Conservation (phyloP, 805 yeast genomes). For the Wickerhamomyces strasburgensis region DNA sequence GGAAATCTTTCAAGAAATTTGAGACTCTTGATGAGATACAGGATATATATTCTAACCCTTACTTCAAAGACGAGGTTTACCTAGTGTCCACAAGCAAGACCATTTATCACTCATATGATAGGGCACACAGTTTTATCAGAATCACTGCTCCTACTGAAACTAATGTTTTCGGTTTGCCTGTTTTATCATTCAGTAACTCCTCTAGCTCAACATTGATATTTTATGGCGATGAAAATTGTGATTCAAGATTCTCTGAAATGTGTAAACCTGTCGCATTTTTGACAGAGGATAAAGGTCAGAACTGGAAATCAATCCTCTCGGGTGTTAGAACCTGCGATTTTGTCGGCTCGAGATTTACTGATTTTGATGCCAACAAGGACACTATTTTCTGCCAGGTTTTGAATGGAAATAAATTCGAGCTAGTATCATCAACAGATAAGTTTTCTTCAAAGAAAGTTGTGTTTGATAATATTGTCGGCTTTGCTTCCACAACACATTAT, state of each 20-base stretch:
- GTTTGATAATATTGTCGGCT: slow-evolving; percentile 65
- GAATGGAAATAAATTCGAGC: slow-evolving; percentile 25
- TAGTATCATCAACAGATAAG: slow-evolving; percentile 25
- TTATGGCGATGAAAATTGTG: slow-evolving; percentile 59
- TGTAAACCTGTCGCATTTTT: slow-evolving; percentile 58
- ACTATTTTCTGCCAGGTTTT: slow-evolving; percentile 59
- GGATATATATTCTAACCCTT: slow-evolving; percentile 53
- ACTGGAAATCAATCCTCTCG: slow-evolving; percentile 49
- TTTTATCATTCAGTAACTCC: slow-evolving; percentile 56
- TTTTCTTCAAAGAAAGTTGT: slow-evolving; percentile 28
- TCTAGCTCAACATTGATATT: slow-evolving; percentile 55
- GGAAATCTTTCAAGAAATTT: slow-evolving; percentile 13
- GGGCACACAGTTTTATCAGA: slow-evolving; percentile 43
- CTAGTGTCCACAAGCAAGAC: slow-evolving; percentile 14
- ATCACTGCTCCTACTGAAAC: slow-evolving; percentile 41
- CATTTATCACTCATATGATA: slow-evolving; percentile 56
- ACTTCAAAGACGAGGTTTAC: slow-evolving; percentile 42
- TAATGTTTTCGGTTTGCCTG: slow-evolving; percentile 41
- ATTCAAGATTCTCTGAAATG: slow-evolving; percentile 10
- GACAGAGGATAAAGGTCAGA: slow-evolving; percentile 61
- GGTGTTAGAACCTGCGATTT: slow-evolving; percentile 61
- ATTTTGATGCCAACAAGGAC: slow-evolving; percentile 36
- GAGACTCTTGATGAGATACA: slow-evolving; percentile 34
- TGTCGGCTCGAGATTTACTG: slow-evolving; percentile 43
- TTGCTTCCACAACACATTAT: slow-evolving; percentile 65